Conservation (phyloP, 148 eudicot genomes). For the Tetragonia tetragonoides region DNA sequence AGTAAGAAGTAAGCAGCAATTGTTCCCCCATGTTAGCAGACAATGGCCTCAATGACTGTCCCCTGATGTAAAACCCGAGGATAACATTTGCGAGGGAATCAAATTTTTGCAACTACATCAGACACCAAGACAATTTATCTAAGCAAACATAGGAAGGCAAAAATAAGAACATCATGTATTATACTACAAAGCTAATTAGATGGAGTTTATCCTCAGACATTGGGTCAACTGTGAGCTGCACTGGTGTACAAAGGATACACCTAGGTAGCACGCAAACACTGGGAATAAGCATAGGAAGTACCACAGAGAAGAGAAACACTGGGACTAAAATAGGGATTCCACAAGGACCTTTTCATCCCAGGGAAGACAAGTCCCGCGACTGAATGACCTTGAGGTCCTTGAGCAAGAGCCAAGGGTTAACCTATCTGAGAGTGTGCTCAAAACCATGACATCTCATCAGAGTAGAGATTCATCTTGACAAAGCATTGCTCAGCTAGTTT, state of each 20-base stretch:
- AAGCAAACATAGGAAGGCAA: background rate
- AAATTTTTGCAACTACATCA: background rate
- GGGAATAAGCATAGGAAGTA: constrained; percentile 83
- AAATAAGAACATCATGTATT: background rate
- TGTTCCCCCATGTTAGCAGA: constrained; percentile 98
- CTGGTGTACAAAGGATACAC: constrained; percentile 88
- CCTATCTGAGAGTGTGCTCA: constrained; percentile 35
- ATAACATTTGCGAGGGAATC: constrained; percentile 20
- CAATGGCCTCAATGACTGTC: constrained; percentile 75
- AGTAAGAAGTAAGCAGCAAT: constrained; percentile 97
- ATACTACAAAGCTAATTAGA: background rate
- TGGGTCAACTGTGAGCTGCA: constrained; percentile 80
- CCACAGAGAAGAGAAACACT: constrained; percentile 80
- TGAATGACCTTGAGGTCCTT: constrained; percentile 74
- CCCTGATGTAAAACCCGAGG: constrained; percentile 78
- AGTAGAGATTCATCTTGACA: too few relatives aligned
- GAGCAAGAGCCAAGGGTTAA: constrained; percentile 94
- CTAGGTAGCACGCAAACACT: constrained; percentile 72
- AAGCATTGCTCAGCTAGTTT: too few relatives aligned
- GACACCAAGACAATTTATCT: background rate
- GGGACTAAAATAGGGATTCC: constrained; percentile 87
- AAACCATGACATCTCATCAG: too few relatives aligned
- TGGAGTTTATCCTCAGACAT: constrained; percentile 43
- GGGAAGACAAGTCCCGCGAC: constrained; percentile 92
- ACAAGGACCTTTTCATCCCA: constrained; percentile 91